Conservation (phyloP, 2,329 filamentous ascomycete species). For the Diaporthe amygdali region DNA sequence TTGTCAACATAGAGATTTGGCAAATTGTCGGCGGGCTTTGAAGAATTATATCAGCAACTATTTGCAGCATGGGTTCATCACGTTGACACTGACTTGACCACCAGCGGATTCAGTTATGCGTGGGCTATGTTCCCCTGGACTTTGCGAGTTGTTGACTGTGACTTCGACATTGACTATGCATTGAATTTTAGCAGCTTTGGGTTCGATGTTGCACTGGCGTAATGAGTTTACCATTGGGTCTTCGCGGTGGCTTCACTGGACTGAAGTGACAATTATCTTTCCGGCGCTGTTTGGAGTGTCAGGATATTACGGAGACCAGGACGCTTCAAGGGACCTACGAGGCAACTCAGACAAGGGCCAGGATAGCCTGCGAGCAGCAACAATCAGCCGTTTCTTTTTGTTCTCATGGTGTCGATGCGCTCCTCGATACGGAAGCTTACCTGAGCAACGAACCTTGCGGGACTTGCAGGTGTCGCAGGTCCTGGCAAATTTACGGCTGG, state of each 20-base stretch:
- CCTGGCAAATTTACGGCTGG: slow-evolving; percentile 26
- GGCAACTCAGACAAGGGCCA: slow-evolving; percentile 35
- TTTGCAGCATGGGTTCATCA: background rate
- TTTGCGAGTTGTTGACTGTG: slow-evolving; percentile 15
- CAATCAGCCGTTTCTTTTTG: background rate
- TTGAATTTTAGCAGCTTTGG: background rate
- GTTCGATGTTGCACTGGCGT: background rate
- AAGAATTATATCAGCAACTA: background rate
- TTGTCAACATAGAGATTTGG: slow-evolving; percentile 11
- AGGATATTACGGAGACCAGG: background rate
- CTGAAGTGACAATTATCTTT: slow-evolving; percentile 32
- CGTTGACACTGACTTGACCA: background rate
- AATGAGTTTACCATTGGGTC: background rate
- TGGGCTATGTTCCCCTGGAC: background rate
- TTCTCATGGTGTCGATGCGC: background rate
- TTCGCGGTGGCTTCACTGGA: slow-evolving; percentile 28
- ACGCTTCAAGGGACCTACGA: slow-evolving; percentile 28
- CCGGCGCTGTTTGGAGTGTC: slow-evolving; percentile 14
- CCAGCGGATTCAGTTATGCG: background rate
- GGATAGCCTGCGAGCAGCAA: slow-evolving; percentile 25
- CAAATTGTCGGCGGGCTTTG: background rate
- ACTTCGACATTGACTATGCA: slow-evolving; percentile 21
- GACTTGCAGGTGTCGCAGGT: slow-evolving; percentile 45
- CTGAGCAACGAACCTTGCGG: slow-evolving; percentile 46
- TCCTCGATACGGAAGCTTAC: slow-evolving; percentile 29